Evolutionary conservation across 2,329 filamentous ascomycete genomes (phyloP), one percentile per base, ranked within the genome.

Genomic region (Cadophora sp.): DNA sequence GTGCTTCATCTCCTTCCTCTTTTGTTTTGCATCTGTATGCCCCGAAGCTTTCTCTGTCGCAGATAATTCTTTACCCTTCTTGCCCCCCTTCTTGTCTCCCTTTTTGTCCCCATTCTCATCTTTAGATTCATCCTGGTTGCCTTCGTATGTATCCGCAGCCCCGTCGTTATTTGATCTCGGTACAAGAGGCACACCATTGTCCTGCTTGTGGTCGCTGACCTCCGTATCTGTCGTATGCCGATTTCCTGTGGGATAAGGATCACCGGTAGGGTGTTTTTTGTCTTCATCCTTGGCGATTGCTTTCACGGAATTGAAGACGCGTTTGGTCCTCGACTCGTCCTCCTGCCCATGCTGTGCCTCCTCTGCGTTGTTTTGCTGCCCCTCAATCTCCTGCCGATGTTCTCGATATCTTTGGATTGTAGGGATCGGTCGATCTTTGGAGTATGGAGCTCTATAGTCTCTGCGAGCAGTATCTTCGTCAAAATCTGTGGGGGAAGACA

Each of bases 1-100:
- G 53, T 73, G 65, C 62, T 74, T 73, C 73, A 74, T 76, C 11
- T 62, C 68, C 67, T 75, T 75, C 43, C 73, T 65, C 40, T 75
- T 76, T 48, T 74, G 60, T 62, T 74, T 76, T 16, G 73, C 69
- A 53, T 75, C 73, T 9, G 62, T 56, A 50, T 66, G 67, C 2
- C 72, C 69, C 22, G 69, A 69, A 58, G 67, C 71, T 34, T 70
- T 71, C 63, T 75, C 73, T n/a, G 72, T 72, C 11, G 72, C 73
- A 5, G 73, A 72, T 8, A 19, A n/a, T n/a, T 61, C 59, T 63
- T 66, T 59, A 14, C 14, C 34, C 64, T 29, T 65, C 24, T 22
- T 37, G 46, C 68, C 64, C 6, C 58, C 43, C 43, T 66, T 53
- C 26, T 64, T 50, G 22, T 65, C 55, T 0, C 55, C 58, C 22